Conservation (phyloP, 495 filamentous ascomycete genomes). For the Parathielavia hyrcaniae region DNA sequence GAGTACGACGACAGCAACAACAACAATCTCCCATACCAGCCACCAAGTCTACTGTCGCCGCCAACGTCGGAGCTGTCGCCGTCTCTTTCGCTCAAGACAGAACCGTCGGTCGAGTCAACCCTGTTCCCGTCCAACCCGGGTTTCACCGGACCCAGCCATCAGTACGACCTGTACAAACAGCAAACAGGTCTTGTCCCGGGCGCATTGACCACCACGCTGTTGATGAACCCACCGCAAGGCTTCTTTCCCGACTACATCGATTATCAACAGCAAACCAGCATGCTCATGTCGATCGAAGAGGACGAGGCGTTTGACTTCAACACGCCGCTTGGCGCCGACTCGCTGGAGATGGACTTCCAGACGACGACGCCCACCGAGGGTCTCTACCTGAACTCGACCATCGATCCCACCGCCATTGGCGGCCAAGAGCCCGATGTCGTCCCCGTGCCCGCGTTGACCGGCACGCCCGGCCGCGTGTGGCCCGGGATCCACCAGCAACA, state of each 20-base stretch:
- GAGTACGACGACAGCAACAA: slow-evolving; percentile 22
- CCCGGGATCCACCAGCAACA: slow-evolving; percentile 79
- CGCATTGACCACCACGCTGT: slow-evolving; percentile 62
- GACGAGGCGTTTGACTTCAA: slow-evolving; percentile 56
- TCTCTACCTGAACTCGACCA: slow-evolving; percentile 52
- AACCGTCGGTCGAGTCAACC: slow-evolving; percentile 32
- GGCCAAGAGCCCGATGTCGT: slow-evolving; percentile 46
- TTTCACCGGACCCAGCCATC: slow-evolving; percentile 77
- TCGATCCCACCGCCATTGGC: slow-evolving; percentile 66
- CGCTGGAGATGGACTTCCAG: slow-evolving; percentile 56
- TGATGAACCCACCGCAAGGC: slow-evolving; percentile 53
- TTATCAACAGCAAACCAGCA: slow-evolving; percentile 36
- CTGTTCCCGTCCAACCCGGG: slow-evolving; percentile 44
- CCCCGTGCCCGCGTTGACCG: slow-evolving; percentile 32
- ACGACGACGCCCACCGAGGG: slow-evolving; percentile 40
- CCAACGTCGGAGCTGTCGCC: slow-evolving; percentile 31
- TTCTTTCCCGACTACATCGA: slow-evolving; percentile 50
- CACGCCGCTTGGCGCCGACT: slow-evolving; percentile 35
- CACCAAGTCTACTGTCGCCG: slow-evolving; percentile 19
- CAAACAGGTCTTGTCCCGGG: slow-evolving; percentile 82
- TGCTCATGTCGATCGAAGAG: slow-evolving; percentile 30
- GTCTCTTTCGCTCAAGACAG: slow-evolving; percentile 44
- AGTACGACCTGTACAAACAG: slow-evolving; percentile 86
- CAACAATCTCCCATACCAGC: slow-evolving; percentile 19
- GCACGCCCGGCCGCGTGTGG: slow-evolving; percentile 64